Evolutionary conservation across 352 stramenopile species (phyloP).

Genomic region (Globisporangium camurandrum): DNA sequence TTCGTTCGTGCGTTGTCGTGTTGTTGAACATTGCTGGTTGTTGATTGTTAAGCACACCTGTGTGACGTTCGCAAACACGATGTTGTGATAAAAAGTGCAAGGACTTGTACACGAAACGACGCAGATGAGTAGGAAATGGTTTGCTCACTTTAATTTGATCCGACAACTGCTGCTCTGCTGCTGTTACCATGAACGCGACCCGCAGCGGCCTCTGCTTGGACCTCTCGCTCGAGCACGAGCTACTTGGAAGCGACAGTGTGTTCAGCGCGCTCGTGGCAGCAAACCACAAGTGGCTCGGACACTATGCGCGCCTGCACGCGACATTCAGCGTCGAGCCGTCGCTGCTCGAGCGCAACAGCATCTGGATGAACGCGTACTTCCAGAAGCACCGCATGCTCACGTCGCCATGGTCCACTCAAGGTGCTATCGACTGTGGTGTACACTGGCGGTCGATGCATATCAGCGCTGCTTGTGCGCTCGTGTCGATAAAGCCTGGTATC

Average conservation of each 20-base stretch:
- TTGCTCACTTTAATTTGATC: too few relatives aligned
- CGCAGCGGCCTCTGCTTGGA: conserved; percentile 40
- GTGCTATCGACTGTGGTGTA: too few relatives aligned
- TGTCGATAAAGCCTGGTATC: neutral
- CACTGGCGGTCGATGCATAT: too few relatives aligned
- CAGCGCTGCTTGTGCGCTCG: neutral
- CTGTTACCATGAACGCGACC: too few relatives aligned
- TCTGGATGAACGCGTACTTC: conserved; percentile 81
- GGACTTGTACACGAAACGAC: too few relatives aligned
- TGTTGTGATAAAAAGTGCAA: too few relatives aligned
- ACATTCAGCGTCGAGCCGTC: conserved; percentile 43
- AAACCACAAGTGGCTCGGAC: conserved; percentile 62
- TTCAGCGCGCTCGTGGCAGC: conserved; percentile 44
- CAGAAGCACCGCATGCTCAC: conserved; percentile 73
- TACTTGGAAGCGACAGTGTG: conserved; percentile 15
- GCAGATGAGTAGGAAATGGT: too few relatives aligned
- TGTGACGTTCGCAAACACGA: too few relatives aligned
- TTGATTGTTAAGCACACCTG: too few relatives aligned
- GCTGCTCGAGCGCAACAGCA: conserved; percentile 55
- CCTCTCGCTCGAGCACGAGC: conserved; percentile 17
- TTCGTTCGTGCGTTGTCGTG: too few relatives aligned
- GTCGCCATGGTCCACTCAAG: conserved; percentile 42
- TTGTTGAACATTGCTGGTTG: too few relatives aligned
- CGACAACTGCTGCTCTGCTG: too few relatives aligned
- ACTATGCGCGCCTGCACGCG: conserved; percentile 48